Evolutionary conservation across 768 basidiomycete genomes (phyloP).

Genomic region (Pleurotus cornucopiae): DNA sequence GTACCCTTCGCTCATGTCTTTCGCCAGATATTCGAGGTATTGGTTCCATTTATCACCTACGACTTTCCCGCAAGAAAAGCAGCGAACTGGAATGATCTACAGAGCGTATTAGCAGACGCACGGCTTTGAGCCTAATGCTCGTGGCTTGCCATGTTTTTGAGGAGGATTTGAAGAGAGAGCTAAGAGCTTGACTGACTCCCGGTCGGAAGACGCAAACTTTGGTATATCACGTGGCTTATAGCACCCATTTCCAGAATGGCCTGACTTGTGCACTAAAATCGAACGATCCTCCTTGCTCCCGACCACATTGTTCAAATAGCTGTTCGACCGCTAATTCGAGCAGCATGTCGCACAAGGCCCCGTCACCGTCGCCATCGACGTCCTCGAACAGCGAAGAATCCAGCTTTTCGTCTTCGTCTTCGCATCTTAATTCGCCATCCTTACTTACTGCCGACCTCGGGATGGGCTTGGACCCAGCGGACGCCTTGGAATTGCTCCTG

Average conservation of each 20-base stretch:
- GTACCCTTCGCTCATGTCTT: conserved; percentile 86
- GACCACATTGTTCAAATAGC: background rate
- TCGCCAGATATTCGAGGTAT: conserved; percentile 77
- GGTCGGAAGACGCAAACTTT: too few species aligned
- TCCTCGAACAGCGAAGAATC: background rate
- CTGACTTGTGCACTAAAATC: conserved; percentile 1
- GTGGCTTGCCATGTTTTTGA: too few species aligned
- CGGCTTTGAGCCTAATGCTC: too few species aligned
- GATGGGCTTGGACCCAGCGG: conserved; percentile 40
- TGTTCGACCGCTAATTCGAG: background rate
- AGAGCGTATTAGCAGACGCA: too few species aligned
- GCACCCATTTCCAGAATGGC: background rate
- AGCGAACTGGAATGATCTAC: conserved; percentile 94
- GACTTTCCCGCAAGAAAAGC: conserved; percentile 98
- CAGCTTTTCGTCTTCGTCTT: conserved; percentile 15
- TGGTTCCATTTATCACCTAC: conserved; percentile 94
- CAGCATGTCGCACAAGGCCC: conserved; percentile 1
- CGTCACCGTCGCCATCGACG: conserved; percentile 3
- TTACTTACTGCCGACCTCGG: conserved; percentile 37
- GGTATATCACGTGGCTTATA: too few species aligned
- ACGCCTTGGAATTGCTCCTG: conserved; percentile 57
- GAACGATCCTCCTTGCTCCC: conserved; percentile 1
- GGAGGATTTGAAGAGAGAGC: too few species aligned
- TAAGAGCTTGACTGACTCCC: too few species aligned
- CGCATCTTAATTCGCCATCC: conserved; percentile 17